Evolutionary conservation across 306 rosid species (phyloP).

Genomic region (Lathyrus tuberosus): DNA sequence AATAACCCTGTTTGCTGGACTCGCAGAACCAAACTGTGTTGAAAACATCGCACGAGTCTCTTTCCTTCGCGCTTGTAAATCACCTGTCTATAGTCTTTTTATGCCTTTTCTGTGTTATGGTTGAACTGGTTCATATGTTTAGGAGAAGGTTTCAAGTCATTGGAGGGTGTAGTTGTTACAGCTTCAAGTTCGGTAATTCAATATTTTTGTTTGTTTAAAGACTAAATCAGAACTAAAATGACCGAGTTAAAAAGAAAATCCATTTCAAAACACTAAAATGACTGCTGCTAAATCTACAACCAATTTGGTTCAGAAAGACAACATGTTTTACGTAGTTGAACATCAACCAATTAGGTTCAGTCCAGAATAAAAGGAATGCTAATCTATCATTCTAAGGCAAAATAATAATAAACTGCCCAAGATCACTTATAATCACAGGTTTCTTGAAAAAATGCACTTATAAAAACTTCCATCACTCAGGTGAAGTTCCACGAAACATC

Average conservation of each 20-base stretch:
- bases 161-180: not conserved
- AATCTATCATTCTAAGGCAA: not conserved
- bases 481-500: conserved; percentile 19
- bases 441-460: conserved; percentile 12
- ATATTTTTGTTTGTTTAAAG: not conserved
- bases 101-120: no score
- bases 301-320: not conserved
- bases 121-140: not conserved
- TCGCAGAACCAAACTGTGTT: no score
- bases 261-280: not conserved
- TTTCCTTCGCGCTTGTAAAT: no score
- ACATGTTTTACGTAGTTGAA: not conserved
- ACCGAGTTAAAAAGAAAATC: not conserved
- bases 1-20: not conserved
- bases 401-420: conserved; percentile 1
- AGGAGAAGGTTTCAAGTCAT: not conserved
- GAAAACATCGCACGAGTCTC: no score
- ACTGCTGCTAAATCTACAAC: not conserved
- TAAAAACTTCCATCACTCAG: not conserved
- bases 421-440: not conserved
- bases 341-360: not conserved
- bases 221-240: not conserved
- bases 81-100: no score
- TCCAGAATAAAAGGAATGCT: not conserved
- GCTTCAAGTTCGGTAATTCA: not conserved